Base-by-base conservation (phyloP, 352 stramenopile species). In the Phytophthora nicotianae region DNA sequence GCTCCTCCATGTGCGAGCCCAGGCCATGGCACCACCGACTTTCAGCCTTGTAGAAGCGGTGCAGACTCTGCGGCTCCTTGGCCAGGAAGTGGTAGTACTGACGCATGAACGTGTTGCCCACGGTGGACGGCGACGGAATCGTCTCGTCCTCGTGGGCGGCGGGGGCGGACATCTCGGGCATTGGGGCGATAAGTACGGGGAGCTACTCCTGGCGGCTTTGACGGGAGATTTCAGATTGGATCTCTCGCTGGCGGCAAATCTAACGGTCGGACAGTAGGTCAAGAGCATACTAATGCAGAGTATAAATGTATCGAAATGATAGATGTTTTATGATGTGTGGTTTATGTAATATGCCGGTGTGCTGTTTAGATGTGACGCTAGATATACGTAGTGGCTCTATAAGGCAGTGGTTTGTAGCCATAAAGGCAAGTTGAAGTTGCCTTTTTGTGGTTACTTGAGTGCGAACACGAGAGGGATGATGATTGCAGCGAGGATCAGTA, bases 21-120 rank as follows among this genome's bases (percentile, higher is more conserved):
- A 79, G 48, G 59, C 82, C 87, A 63, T 96, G 87, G 68, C 82
- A 90, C 81, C 83, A 96, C 41, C 68, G 77, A 19, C 79, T 91
- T 58, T 93, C 83, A 49, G 88, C 75, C 83, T 96, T 96, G 70
- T 96, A 96, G 65, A 96, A 96, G 41, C 87, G 87, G 66, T 96
- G 87, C 53, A 96, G 74, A 45, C 81, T 92, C 63, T 86, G 79
- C 54, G 87, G 87, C 51, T 91, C 81, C 62, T 93, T 91, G 52
- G 83, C 85, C 59, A 96, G 70, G 49, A 96, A 82, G 59, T 93
- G 84, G 74, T 96, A 96, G 75, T 96, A 96, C 77, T 96, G 87
- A 49, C 84, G 84, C 78, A 96, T 92, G 67, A 96, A 96, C 33
- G 87, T 88, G 68, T 86, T 91, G 55, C 87, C 87, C 49, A 96